A percentile compares a stretch with the other conserved stretches of the same genome.
Evolutionary conservation across 1,284 basidiomycete species (phyloP).

Genomic region (Ganoderma resinaceum): DNA sequence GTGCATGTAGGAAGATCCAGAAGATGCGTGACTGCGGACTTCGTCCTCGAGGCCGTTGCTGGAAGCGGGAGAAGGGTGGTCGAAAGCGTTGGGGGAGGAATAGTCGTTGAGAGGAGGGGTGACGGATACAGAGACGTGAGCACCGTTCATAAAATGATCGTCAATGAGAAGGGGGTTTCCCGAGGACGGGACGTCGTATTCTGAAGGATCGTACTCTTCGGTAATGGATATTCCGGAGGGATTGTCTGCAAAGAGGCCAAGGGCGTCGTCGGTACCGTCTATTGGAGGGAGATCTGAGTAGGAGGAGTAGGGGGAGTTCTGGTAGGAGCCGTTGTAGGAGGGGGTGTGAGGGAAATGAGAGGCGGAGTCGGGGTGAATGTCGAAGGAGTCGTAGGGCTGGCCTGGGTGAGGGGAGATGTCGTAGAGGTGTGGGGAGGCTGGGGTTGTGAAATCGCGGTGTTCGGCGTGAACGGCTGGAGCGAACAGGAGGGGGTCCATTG

Average conservation of each 20-base stretch:
- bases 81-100: slow-evolving; percentile 50
- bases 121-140: slow-evolving; percentile 50
- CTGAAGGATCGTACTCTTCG: slow-evolving; percentile 69
- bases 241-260: slow-evolving; percentile 49
- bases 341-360: slow-evolving; percentile 53
- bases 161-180: slow-evolving; percentile 65
- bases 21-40: slow-evolving; percentile 65
- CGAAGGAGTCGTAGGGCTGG: slow-evolving; percentile 46
- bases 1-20: slow-evolving; percentile 62
- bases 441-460: slow-evolving; percentile 33
- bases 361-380: slow-evolving; percentile 38
- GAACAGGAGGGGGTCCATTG: slow-evolving; percentile 38
- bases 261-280: slow-evolving; percentile 52
- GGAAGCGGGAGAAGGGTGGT: slow-evolving; percentile 69
- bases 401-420: slow-evolving; percentile 35
- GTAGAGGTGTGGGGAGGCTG: slow-evolving; percentile 35
- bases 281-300: slow-evolving; percentile 68
- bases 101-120: slow-evolving; percentile 47
- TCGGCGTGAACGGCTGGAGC: slow-evolving; percentile 35
- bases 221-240: slow-evolving; percentile 41
- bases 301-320: slow-evolving; percentile 72
- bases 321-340: slow-evolving; percentile 62
- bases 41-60: slow-evolving; percentile 59
- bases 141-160: slow-evolving; percentile 53
- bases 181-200: slow-evolving; percentile 66